Evolutionary conservation across 1,139 yeast genomes (phyloP), one percentile per base, ranked within the genome.

Genomic region (Hyphopichia khmerensis): DNA sequence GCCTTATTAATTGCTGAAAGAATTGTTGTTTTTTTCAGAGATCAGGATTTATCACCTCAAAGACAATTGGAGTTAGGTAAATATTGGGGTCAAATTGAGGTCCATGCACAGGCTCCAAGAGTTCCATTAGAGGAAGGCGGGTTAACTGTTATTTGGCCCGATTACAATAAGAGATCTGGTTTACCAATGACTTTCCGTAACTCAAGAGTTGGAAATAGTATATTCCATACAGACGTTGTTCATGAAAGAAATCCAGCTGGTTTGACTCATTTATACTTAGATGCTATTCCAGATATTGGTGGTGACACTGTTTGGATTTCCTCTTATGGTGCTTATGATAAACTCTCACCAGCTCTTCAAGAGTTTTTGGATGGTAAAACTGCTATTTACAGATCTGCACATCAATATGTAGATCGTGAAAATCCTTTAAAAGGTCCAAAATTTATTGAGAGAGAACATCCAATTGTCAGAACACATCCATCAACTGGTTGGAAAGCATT

Each of bases 121-220:
- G 61, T 60, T 36, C 63, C 72, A 58, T 50, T 49, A 60, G 59
- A 57, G 14, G 44, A 48, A 15, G 48, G 48, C 34, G 85, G 84
- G 27, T 61, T 75, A 31, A 61, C 80, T 19, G 75, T 75, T 7
- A 72, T 80, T 48, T 79, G 84, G 84, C 76, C 72, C 44, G 80
- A 78, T 46, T 64, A 62, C 47, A 58, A 60, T 38, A 59, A 54
- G 42, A 56, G 55, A 44, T 50, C 45, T 41, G 62, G 60, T 13
- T 44, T 50, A 16, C 41, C 49, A 38, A 51, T 63, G 41, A 57
- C 64, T 15, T 69, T 62, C 57, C 69, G 64, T 48, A 56, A 56
- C 36, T 51, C 62, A 37, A 56, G 52, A 37, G 59, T 60, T 29
- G 74, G 73, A 9, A 68, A 65, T 50, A 56, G 69, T 4, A 53